Base-by-base conservation (phyloP, 2,329 filamentous ascomycete species). In the Ciborinia camelliae region DNA sequence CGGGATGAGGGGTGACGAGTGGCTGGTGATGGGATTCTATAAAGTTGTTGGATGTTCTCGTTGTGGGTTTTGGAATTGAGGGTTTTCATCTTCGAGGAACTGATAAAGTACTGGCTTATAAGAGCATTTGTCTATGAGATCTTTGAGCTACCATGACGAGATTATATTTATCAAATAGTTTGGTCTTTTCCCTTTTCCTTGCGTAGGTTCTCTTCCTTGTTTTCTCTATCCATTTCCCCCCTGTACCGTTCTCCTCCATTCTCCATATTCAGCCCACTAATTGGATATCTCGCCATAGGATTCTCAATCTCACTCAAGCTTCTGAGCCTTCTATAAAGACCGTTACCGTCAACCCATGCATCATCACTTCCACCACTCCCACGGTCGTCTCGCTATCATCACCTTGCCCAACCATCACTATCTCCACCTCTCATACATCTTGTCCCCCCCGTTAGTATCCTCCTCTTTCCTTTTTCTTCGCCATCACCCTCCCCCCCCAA, bases 321-420 rank as follows among this genome's bases (percentile, higher is more conserved):
- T 62, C 30, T 10, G 45, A 30, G 3, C 50, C 28, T 30, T 41
- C 37, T 55, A 20, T 32, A 18, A 43, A 52, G 6, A 28, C 26
- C 6, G 18, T 62, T 32, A 62, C 52, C 39, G 26, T 65, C 62
- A 51, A 43, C 50, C 23, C 30, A 53, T 57, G 28, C 37, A 10
- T 51, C 14, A 23, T 47, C 41, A 39, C 51, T 18, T 55, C 37
- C 18, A 47, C 9, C 6, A 47, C 35, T 41, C 58, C 50, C 7
- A 26, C 47, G 10, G 23, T 48, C 35, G 20, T n/a, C 20, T 39
- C 45, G 30, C 51, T 30, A 15, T 54, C 32, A 47, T 15, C 62
- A 47, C 62, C 68, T 32, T 74, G 71, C 35, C 71, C 70, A 43
- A 72, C 69, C 3, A 63, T 73, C 9, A 73, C 72, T 9, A 68